Evolutionary conservation across 768 basidiomycete species (phyloP).

Genomic region (Nidularia sp.): DNA sequence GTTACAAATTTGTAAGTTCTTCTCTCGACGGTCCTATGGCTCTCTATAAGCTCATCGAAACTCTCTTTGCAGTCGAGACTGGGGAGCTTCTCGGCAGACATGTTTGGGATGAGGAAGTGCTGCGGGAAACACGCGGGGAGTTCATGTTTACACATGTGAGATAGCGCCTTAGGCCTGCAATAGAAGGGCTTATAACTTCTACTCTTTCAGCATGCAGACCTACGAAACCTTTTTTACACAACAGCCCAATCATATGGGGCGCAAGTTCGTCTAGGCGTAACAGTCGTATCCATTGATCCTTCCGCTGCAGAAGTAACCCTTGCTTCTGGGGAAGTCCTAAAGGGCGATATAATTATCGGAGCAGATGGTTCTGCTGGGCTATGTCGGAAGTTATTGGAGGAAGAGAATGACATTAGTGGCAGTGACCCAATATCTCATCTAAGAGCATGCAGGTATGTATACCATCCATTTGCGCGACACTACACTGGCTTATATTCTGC

Average conservation of each 20-base stretch:
- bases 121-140: slow-evolving; percentile 38
- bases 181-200: too few species aligned
- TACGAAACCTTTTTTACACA: slow-evolving; percentile 44
- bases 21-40: neutral
- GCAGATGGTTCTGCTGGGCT: slow-evolving; percentile 38
- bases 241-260: slow-evolving; percentile 42
- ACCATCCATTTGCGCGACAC: neutral
- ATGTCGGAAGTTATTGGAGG: slow-evolving; percentile 30
- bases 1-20: slow-evolving; percentile 7
- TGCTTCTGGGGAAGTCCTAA: slow-evolving; percentile 34
- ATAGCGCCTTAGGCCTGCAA: slow-evolving; percentile 20
- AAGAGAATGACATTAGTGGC: slow-evolving; percentile 23
- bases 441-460: slow-evolving; percentile 39
- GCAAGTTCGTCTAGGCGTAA: slow-evolving; percentile 27
- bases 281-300: slow-evolving; percentile 23
- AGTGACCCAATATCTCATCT: slow-evolving; percentile 12
- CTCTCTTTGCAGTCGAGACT: slow-evolving; percentile 34
- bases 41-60: neutral
- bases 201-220: slow-evolving; percentile 40
- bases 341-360: slow-evolving; percentile 51
- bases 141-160: slow-evolving; percentile 27
- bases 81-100: slow-evolving; percentile 47
- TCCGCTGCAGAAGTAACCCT: slow-evolving; percentile 24
- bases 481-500: neutral
- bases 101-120: slow-evolving; percentile 47